A percentile compares a stretch with the other conserved stretches of the same genome.
phyloP scores from a whole-genome alignment of 208 protist species.

The Novymonas esmeraldas region DNA sequence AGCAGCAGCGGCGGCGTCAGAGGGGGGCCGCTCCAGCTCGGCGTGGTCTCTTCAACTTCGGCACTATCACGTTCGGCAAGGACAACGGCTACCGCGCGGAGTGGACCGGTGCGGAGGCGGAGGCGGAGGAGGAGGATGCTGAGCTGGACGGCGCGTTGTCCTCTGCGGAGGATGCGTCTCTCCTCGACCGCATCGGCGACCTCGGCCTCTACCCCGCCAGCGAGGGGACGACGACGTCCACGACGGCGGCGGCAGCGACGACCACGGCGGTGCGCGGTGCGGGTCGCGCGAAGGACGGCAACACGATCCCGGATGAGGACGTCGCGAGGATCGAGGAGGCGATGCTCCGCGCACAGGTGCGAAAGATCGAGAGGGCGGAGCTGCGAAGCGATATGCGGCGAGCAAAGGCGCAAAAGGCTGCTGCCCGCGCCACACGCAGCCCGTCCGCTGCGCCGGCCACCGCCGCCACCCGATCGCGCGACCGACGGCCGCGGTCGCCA shows the following conservation, averaged over 20 bases:
- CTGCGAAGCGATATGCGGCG: constrained; percentile 7
- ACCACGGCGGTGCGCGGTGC: no score
- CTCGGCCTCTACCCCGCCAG: constrained; percentile 12
- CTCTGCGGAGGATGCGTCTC: no score
- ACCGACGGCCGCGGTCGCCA: background rate
- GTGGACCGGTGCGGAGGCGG: no score
- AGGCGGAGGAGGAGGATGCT: no score
- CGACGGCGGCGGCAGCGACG: background rate
- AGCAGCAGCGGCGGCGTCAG: background rate
- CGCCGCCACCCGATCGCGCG: background rate
- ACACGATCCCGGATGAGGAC: constrained; percentile 1
- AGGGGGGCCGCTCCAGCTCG: no score
- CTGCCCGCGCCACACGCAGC: background rate
- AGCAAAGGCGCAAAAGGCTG: background rate
- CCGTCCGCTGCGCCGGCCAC: background rate
- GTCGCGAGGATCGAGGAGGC: constrained; percentile 18
- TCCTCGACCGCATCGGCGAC: constrained; percentile 1
- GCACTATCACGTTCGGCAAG: constrained; percentile 8
- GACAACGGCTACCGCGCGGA: constrained; percentile 6
- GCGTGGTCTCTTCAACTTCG: constrained; percentile 19
- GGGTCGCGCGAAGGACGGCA: no score
- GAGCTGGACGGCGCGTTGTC: no score
- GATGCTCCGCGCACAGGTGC: constrained; percentile 8
- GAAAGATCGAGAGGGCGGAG: constrained; percentile 8
- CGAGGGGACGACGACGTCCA: background rate